Evolutionary conservation across 345 rosid genomes (phyloP).

Genomic region (Citrus australasica): DNA sequence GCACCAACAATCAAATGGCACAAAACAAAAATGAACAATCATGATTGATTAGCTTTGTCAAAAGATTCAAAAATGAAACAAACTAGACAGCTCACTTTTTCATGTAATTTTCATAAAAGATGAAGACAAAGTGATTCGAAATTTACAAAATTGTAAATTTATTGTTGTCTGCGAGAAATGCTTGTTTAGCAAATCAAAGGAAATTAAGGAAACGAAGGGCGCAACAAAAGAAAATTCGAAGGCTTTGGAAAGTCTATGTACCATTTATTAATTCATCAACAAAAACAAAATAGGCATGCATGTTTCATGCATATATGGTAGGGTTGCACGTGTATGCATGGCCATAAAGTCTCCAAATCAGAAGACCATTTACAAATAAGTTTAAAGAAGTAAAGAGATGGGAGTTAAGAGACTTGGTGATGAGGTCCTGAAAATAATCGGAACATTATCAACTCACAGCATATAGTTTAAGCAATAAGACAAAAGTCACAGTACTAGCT

Average conservation of each 20-base stretch:
- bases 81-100: background rate
- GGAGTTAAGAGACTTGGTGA: too few relatives aligned
- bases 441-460: background rate
- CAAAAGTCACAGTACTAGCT: conserved; percentile 19
- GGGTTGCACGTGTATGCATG: background rate
- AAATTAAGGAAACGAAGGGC: background rate
- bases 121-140: background rate
- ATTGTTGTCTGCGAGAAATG: background rate
- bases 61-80: background rate
- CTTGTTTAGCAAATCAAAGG: background rate
- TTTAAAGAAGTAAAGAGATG: background rate
- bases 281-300: background rate
- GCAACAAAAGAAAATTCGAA: background rate
- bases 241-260: background rate
- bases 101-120: background rate
- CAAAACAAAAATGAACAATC: conserved; percentile 16
- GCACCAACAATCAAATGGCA: conserved; percentile 21
- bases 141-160: background rate
- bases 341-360: background rate
- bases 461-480: conserved; percentile 15
- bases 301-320: background rate
- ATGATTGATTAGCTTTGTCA: background rate
- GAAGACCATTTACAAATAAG: background rate
- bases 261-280: background rate
- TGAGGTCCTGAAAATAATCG: background rate